phyloP scores from a whole-genome alignment of 495 filamentous ascomycete species.

The Geoglossum glabrum region DNA sequence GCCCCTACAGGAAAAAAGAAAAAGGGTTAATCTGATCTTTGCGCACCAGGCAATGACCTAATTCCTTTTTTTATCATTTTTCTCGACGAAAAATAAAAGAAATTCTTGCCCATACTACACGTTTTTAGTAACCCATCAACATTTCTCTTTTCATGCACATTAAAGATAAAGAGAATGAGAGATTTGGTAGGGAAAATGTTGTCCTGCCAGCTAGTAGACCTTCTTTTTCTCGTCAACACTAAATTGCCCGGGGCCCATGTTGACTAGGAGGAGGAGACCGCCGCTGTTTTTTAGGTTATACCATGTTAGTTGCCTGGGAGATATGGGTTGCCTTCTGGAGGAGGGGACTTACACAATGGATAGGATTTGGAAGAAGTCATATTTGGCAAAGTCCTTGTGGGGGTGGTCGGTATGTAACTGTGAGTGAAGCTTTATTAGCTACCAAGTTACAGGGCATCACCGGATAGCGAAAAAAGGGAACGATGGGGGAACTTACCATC shows the following conservation, averaged over 20 bases:
- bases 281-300: constrained; percentile 30
- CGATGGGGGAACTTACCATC: constrained; percentile 42
- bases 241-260: constrained; percentile 94
- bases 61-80: too few species aligned
- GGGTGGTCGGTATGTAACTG: constrained; percentile 96
- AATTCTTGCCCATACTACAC: too few species aligned
- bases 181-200: too few species aligned
- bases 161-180: too few species aligned
- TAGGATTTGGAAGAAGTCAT: constrained; percentile 99
- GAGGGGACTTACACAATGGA: constrained; percentile 89
- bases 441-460: too few species aligned
- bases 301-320: too few species aligned
- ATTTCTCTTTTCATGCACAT: too few species aligned
- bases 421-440: neutral
- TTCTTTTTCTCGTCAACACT: constrained; percentile 99
- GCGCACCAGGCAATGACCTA: too few species aligned
- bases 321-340: too few species aligned
- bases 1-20: too few species aligned
- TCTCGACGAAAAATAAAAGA: too few species aligned
- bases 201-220: constrained; percentile 68
- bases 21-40: neutral
- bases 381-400: constrained; percentile 99
- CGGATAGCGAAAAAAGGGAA: neutral
- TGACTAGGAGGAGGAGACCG: constrained; percentile 83
- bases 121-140: too few species aligned